Evolutionary conservation across 768 basidiomycete genomes (phyloP).

Genomic region (Crassisporium funariophilum): DNA sequence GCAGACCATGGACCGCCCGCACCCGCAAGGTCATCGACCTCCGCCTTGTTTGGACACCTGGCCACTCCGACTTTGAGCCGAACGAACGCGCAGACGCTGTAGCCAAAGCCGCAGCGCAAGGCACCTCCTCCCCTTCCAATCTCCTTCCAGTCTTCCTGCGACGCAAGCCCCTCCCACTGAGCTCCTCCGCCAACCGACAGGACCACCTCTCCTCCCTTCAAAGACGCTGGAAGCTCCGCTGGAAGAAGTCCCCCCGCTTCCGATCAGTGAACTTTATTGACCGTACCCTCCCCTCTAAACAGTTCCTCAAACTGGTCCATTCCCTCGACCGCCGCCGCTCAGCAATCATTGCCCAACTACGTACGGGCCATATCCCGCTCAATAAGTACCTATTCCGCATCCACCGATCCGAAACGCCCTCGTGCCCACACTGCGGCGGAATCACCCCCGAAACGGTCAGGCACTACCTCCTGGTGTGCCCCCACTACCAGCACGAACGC

Average conservation of each 20-base stretch:
- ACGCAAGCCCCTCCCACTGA: background rate
- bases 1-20: too few relatives aligned
- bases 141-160: background rate
- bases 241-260: background rate
- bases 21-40: background rate
- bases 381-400: background rate
- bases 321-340: background rate
- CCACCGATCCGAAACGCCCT: background rate
- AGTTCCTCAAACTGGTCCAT: background rate
- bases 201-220: background rate
- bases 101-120: background rate
- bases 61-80: background rate
- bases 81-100: background rate
- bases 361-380: background rate
- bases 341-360: background rate
- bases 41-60: background rate
- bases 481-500: too few relatives aligned
- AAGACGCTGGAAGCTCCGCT: background rate
- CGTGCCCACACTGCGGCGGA: too few relatives aligned
- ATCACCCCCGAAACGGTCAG: too few relatives aligned
- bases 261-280: constrained; percentile 3
- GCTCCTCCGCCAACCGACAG: background rate
- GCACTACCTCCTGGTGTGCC: too few relatives aligned
- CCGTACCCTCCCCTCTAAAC: background rate
- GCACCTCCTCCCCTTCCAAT: background rate